Conservation (phyloP, 164 flowering plant genomes). For the Saururus chinensis region DNA sequence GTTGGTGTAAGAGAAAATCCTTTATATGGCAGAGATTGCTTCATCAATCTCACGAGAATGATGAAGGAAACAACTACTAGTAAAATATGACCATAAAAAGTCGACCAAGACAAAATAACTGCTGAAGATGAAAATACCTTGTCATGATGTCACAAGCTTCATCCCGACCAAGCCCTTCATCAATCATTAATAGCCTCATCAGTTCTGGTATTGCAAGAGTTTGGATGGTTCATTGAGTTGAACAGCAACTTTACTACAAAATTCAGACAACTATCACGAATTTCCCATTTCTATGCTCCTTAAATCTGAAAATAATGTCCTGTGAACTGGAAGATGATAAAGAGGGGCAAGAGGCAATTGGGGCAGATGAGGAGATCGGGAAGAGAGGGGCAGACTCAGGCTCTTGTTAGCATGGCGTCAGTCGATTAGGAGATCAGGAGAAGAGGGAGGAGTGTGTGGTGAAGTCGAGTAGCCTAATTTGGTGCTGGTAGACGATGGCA, state of each 20-base stretch:
- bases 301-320: constrained; percentile 86
- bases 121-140: constrained; percentile 26
- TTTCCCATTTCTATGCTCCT: constrained; percentile 61
- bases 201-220: constrained; percentile 95
- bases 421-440: no score
- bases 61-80: background rate
- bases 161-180: constrained; percentile 96
- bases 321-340: no score
- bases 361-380: no score
- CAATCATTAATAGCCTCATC: constrained; percentile 89
- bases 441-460: no score
- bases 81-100: background rate
- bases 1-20: constrained; percentile 95
- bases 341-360: no score
- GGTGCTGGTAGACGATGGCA: no score
- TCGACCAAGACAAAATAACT: no score
- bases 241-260: constrained; percentile 83
- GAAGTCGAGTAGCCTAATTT: no score
- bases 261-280: constrained; percentile 65
- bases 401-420: no score
- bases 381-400: no score
- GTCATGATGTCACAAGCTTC: constrained; percentile 93
- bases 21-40: constrained; percentile 14
- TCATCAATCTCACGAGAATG: background rate
- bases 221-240: constrained; percentile 97